These are phyloP conservation scores for Hamamelis virginiana DNA, from an alignment of 164 flowering plant genomes.

Conservation along the genomic window DNA sequence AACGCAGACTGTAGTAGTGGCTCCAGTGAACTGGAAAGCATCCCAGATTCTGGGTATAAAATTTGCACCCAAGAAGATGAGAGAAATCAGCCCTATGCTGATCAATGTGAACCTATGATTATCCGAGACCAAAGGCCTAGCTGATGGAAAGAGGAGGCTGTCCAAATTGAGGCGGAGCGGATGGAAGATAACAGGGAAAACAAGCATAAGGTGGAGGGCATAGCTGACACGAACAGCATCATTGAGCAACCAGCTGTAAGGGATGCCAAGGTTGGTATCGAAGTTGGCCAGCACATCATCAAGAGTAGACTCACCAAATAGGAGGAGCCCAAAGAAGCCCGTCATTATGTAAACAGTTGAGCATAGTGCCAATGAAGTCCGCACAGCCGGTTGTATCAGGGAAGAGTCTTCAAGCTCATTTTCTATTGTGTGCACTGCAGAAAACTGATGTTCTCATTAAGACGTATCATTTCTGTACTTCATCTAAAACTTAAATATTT, in stretches of 20 bases:
- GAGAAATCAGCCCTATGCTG: constrained; percentile 49
- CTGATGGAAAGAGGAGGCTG: constrained; percentile 78
- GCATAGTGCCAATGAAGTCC: constrained; percentile 71
- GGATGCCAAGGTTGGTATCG: constrained; percentile 74
- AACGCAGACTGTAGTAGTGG: constrained; percentile 92
- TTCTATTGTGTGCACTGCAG: constrained; percentile 86
- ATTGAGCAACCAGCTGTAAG: constrained; percentile 72
- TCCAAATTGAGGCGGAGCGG: constrained; percentile 83
- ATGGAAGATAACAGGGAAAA: constrained; percentile 83
- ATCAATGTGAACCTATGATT: constrained; percentile 67
- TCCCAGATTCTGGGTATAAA: constrained; percentile 98
- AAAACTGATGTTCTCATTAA: background rate
- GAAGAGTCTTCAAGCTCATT: constrained; percentile 82
- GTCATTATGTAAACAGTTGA: constrained; percentile 82
- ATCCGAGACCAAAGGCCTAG: constrained; percentile 47
- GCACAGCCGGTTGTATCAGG: constrained; percentile 64
- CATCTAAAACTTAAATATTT: too few relatives aligned
- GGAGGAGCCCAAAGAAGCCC: constrained; percentile 84
- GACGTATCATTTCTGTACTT: background rate
- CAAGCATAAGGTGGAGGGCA: constrained; percentile 91
- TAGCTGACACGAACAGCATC: constrained; percentile 92
- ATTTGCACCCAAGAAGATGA: constrained; percentile 84
- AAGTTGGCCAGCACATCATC: constrained; percentile 96
- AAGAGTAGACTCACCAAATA: constrained; percentile 89
- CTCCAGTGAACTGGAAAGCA: constrained; percentile 97